Conservation (phyloP, 495 filamentous ascomycete genomes). For the Penicillium ochrochloron region DNA sequence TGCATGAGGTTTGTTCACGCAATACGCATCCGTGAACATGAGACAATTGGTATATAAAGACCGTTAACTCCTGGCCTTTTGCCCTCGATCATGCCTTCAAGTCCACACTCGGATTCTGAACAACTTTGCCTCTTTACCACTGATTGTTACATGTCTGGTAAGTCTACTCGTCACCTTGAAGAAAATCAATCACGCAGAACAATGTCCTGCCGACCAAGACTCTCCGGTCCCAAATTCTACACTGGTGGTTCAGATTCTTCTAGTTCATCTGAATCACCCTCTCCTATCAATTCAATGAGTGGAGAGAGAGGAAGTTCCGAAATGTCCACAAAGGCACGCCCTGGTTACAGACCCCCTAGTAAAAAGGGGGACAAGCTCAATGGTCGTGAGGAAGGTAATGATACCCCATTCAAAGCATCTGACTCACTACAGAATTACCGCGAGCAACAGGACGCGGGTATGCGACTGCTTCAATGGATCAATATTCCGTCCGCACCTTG, state of each 20-base stretch:
- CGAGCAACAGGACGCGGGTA: background rate
- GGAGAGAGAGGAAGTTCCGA: background rate
- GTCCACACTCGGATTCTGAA: background rate
- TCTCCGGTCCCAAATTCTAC: conserved; percentile 1
- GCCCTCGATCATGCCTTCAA: background rate
- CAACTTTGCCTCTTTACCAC: background rate
- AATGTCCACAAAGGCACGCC: background rate
- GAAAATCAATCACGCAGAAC: background rate
- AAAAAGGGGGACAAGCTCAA: too few species aligned
- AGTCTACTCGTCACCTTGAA: background rate
- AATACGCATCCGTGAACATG: background rate
- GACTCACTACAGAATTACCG: conserved; percentile 1
- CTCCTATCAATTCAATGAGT: background rate
- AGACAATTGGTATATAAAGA: background rate
- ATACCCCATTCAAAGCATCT: background rate
- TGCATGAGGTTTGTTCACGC: too few species aligned
- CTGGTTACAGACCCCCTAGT: too few species aligned
- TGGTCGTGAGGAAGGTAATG: background rate
- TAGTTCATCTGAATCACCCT: background rate
- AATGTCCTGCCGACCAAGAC: background rate
- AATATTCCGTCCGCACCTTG: background rate
- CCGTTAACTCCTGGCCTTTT: background rate
- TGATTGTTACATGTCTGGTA: background rate
- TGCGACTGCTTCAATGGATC: background rate
- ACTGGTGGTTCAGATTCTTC: background rate